phyloP scores from a whole-genome alignment of 805 yeast genomes.

The Candida vartiovaarae region DNA sequence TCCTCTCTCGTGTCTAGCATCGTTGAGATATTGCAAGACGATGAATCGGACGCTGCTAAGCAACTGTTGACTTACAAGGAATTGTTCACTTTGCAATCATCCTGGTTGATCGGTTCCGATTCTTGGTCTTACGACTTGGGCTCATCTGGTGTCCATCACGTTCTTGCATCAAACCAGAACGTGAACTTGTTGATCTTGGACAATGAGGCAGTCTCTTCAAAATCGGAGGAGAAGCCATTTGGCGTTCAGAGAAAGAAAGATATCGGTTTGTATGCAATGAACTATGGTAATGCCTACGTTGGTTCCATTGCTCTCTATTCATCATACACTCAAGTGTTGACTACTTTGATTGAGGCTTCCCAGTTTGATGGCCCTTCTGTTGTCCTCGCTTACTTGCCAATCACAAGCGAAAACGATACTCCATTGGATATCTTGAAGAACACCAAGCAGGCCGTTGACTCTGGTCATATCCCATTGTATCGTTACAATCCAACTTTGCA shows the following conservation, averaged over 20 bases:
- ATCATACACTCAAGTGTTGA: slow-evolving; percentile 86
- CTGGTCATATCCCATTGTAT: slow-evolving; percentile 96
- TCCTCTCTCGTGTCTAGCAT: slow-evolving; percentile 19
- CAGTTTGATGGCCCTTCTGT: slow-evolving; percentile 85
- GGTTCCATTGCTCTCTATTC: slow-evolving; percentile 93
- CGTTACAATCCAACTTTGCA: slow-evolving; percentile 64
- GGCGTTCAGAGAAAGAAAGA: slow-evolving; percentile 70
- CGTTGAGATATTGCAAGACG: slow-evolving; percentile 32
- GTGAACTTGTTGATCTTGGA: slow-evolving; percentile 83
- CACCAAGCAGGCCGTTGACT: slow-evolving; percentile 83
- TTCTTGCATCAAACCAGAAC: slow-evolving; percentile 66
- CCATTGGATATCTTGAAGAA: slow-evolving; percentile 74
- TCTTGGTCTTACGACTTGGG: slow-evolving; percentile 95
- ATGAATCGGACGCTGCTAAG: slow-evolving; percentile 34
- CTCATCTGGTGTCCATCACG: slow-evolving; percentile 82
- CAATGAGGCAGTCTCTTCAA: slow-evolving; percentile 60
- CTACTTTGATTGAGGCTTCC: slow-evolving; percentile 87
- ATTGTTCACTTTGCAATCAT: slow-evolving; percentile 40
- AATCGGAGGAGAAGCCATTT: slow-evolving; percentile 19
- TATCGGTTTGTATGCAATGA: slow-evolving; percentile 91
- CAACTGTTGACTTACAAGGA: slow-evolving; percentile 41
- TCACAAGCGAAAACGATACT: slow-evolving; percentile 52
- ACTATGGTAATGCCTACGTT: slow-evolving; percentile 81
- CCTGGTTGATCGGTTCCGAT: slow-evolving; percentile 91
- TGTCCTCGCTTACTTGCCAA: slow-evolving; percentile 85